Base-by-base conservation (phyloP, 208 protist genomes). In the Acanthamoeba royreba region DNA sequence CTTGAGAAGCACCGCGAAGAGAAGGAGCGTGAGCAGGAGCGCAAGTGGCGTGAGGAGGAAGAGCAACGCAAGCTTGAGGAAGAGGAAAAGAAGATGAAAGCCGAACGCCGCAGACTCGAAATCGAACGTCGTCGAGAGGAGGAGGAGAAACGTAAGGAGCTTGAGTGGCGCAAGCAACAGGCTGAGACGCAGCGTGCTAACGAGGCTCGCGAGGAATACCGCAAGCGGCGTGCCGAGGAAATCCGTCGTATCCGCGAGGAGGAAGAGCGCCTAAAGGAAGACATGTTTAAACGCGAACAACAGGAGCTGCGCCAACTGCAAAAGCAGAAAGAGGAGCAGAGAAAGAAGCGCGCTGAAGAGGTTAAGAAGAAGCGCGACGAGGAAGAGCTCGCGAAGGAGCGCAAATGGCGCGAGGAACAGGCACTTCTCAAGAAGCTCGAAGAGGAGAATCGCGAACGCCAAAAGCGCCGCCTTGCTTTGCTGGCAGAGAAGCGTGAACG, bases 221-320 rank as follows among this genome's bases (percentile, higher is more conserved):
- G 55, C 2, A 69, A 35, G 58, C 52, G 61, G 33, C 47, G 85
- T 7, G 40, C 33, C 15, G 85, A 91, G 43, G 85, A 91, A 52
- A 8, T 91, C 52, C 1, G 5, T 13, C 85, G 85, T 38, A 91
- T 72, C 22, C 53, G 43, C 53, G 87, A 92, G 7, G 87, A 92
- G 87, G 58, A 92, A 40, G 87, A 92, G 46, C 52, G 87, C 1
- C 52, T 47, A n/a, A 92, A 92, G 87, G 87, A 92, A 45, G 81
- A 89, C 35, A 45, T 46, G 52, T 89, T 55, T 35, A 42, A 63
- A 40, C 28, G 38, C 5, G 49, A 89, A 25, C 45, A 66, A 49
- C 19, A 4, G 35, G 81, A 89, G 49, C 22, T 22, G 1, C 22
- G 31, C 5, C 17, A 19, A 9, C 31, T 66, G 81, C 31, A 38